Percentiles rank a stretch among this genome's conserved stretches.
phyloP scores from a whole-genome alignment of 352 stramenopile genomes.

The Hyaloperonospora brassicae region DNA sequence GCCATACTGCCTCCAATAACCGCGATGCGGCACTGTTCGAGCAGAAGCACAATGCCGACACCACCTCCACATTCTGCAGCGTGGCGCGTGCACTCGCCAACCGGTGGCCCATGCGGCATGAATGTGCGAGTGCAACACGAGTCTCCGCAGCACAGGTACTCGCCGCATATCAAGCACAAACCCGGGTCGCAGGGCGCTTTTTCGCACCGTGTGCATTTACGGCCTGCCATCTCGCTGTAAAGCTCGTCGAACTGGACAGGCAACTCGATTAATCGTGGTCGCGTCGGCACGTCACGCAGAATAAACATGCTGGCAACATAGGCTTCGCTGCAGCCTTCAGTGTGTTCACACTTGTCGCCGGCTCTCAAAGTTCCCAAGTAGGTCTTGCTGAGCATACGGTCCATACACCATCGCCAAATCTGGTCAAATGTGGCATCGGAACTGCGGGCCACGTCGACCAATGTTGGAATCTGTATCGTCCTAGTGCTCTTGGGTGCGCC shows the following conservation, averaged over 20 bases:
- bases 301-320: constrained; percentile 88
- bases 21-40: constrained; percentile 79
- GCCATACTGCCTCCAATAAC: constrained; percentile 81
- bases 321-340: constrained; percentile 73
- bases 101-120: constrained; percentile 58
- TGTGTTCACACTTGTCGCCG: constrained; percentile 80
- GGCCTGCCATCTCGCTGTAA: constrained; percentile 64
- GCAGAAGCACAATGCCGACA: constrained; percentile 72
- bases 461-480: constrained; percentile 34
- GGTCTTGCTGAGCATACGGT: constrained; percentile 73
- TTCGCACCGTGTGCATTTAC: constrained; percentile 62
- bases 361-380: constrained; percentile 57
- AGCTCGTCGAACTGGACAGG: constrained; percentile 81
- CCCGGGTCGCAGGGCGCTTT: constrained; percentile 62
- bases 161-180: constrained; percentile 77
- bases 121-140: constrained; percentile 77
- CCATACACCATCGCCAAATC: constrained; percentile 82
- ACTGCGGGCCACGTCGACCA: constrained; percentile 46
- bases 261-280: constrained; percentile 67
- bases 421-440: constrained; percentile 58
- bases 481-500: constrained; percentile 8
- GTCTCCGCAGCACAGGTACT: constrained; percentile 79
- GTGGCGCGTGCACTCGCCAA: constrained; percentile 79
- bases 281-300: constrained; percentile 48
- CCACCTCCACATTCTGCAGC: constrained; percentile 79